Conservation (phyloP, 352 stramenopile species). For the Globisporangium nunn region DNA sequence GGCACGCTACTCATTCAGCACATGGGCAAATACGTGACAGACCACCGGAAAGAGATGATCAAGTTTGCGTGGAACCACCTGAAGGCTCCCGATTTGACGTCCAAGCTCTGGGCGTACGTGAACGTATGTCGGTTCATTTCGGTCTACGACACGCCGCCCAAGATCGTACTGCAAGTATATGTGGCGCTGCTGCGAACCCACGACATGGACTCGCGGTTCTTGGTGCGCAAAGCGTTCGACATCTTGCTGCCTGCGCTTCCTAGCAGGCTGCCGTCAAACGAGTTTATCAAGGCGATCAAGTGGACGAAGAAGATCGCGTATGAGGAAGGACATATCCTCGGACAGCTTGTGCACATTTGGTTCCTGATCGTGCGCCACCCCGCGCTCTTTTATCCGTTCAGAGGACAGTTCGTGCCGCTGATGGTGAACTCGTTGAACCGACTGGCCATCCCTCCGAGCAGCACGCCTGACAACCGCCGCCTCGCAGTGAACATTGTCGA, state of each 20-base stretch:
- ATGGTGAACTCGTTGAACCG: slow-evolving; percentile 96
- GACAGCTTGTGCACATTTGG: slow-evolving; percentile 97
- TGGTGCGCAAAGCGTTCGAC: slow-evolving; percentile 93
- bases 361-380: slow-evolving; percentile 94
- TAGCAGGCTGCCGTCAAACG: slow-evolving; percentile 81
- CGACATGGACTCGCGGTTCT: slow-evolving; percentile 92
- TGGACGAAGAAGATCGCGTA: slow-evolving; percentile 97
- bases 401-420: slow-evolving; percentile 91
- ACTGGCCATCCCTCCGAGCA: slow-evolving; percentile 92
- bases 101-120: slow-evolving; percentile 97
- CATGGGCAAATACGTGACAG: slow-evolving; percentile 89
- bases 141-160: slow-evolving; percentile 93
- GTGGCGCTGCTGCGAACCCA: slow-evolving; percentile 91
- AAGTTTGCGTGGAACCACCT: slow-evolving; percentile 98
- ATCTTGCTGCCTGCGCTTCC: slow-evolving; percentile 93
- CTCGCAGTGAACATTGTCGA: slow-evolving; percentile 94
- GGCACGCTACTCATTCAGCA: slow-evolving; percentile 94
- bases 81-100: slow-evolving; percentile 92
- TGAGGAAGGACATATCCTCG: slow-evolving; percentile 94
- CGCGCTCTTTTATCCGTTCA: slow-evolving; percentile 90
- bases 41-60: slow-evolving; percentile 96
- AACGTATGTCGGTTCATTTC: slow-evolving; percentile 96
- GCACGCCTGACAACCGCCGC: slow-evolving; percentile 87
- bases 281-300: slow-evolving; percentile 96
- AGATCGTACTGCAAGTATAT: slow-evolving; percentile 97